A percentile compares a stretch with the other conserved stretches of the same genome.
phyloP scores from a whole-genome alignment of 306 rosid genomes.

The Inga oerstediana region DNA sequence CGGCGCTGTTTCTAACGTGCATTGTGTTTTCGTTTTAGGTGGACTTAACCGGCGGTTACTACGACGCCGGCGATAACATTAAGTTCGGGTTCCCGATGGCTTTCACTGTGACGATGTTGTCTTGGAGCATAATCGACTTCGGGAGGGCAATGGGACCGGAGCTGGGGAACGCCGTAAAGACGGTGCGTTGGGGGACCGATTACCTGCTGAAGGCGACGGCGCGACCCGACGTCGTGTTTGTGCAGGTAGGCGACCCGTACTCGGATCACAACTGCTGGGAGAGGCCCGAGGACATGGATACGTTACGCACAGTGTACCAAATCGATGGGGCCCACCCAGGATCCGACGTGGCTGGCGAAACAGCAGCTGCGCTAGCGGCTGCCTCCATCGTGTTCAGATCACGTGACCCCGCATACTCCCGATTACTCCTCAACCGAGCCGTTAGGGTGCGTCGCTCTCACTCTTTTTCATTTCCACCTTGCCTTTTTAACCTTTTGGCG shows the following conservation, averaged over 20 bases:
- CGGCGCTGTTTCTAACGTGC: not conserved
- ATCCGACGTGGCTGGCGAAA: conserved; percentile 97
- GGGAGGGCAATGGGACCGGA: conserved; percentile 85
- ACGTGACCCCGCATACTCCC: conserved; percentile 87
- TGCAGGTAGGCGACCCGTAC: conserved; percentile 84
- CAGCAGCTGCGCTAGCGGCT: conserved; percentile 98
- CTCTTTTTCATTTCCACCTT: not conserved
- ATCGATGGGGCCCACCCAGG: conserved; percentile 84
- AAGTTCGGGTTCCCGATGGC: conserved; percentile 99
- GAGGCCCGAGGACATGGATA: conserved; percentile 98
- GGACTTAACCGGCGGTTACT: conserved; percentile 88
- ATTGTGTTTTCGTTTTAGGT: conserved; percentile 54
- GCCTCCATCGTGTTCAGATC: conserved; percentile 98
- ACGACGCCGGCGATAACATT: conserved; percentile 95
- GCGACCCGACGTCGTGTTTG: conserved; percentile 68
- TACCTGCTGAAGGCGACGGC: conserved; percentile 82
- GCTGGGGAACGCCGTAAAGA: conserved; percentile 61
- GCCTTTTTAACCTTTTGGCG: not conserved
- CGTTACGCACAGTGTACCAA: conserved; percentile 73
- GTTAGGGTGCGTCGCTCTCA: conserved; percentile 77
- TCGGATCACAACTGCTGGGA: conserved; percentile 99
- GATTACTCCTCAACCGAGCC: conserved; percentile 88
- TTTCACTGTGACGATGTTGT: conserved; percentile 75
- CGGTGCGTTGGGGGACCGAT: conserved; percentile 88
- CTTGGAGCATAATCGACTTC: conserved; percentile 94